Conservation (phyloP, 2,329 filamentous ascomycete genomes). For the Diaporthe amygdali region DNA sequence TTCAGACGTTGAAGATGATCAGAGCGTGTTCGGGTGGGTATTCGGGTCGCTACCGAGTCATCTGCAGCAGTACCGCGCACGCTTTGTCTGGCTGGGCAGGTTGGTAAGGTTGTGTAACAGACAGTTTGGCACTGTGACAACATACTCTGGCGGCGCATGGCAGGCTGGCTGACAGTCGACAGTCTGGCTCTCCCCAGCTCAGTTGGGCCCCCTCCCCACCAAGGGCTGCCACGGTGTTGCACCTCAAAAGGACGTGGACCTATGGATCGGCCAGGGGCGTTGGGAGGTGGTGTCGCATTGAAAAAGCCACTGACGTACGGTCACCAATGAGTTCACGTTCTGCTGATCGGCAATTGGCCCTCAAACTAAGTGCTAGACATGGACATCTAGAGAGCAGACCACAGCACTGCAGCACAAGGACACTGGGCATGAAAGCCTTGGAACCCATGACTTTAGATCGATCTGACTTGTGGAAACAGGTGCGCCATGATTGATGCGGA, state of each 20-base stretch:
- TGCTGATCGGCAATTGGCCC: not conserved
- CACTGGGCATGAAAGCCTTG: not conserved
- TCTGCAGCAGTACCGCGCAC: not conserved
- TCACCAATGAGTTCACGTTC: not conserved
- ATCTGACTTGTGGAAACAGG: not conserved
- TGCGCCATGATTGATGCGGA: not conserved
- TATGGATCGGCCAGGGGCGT: constrained; percentile 4
- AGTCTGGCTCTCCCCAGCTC: not conserved
- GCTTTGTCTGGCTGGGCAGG: not conserved
- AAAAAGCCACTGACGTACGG: constrained; percentile 9
- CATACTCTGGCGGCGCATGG: too few species aligned
- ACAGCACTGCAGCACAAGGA: not conserved
- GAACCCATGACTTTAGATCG: not conserved
- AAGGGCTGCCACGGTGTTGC: not conserved
- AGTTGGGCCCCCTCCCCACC: not conserved
- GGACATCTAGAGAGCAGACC: not conserved
- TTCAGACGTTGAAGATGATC: not conserved
- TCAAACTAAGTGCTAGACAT: too few species aligned
- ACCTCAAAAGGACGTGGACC: not conserved
- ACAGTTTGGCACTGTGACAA: not conserved
- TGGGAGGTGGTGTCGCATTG: not conserved
- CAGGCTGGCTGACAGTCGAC: not conserved
- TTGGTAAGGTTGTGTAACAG: too few species aligned
- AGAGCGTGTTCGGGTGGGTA: not conserved
- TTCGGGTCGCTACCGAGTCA: not conserved